These are phyloP conservation scores for Plasmodium adleri DNA, from an alignment of 169 alveolate genomes.

Conservation along the genomic window DNA sequence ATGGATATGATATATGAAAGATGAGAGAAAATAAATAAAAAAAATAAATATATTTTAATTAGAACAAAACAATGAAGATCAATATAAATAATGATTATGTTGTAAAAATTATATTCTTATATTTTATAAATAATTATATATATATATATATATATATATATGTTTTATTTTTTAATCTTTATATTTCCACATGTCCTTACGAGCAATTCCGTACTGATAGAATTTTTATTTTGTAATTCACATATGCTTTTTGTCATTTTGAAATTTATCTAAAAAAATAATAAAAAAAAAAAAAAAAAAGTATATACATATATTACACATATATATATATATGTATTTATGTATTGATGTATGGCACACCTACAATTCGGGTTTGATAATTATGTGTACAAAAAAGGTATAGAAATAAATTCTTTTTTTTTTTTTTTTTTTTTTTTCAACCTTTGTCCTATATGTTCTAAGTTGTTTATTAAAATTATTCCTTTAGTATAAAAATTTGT, in stretches of 20 bases:
- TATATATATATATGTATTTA: background rate
- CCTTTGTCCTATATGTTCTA: no score
- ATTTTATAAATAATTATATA: no score
- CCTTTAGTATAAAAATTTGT: no score
- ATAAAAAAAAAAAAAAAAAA: background rate
- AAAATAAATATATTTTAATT: background rate
- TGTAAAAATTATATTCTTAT: no score
- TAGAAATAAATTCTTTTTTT: background rate
- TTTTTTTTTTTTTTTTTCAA: slow-evolving; percentile 57
- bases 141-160: no score
- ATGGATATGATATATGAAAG: background rate
- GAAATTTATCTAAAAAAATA: slow-evolving; percentile 3
- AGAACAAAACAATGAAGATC: no score
- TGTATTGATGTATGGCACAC: background rate
- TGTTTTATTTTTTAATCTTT: background rate
- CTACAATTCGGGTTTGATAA: background rate
- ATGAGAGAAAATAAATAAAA: slow-evolving; percentile 2
- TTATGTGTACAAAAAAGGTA: background rate
- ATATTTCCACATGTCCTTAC: slow-evolving; percentile 22
- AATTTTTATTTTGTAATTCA: slow-evolving; percentile 22
- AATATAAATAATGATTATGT: no score
- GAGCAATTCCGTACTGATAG: slow-evolving; percentile 25
- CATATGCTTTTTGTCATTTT: slow-evolving; percentile 38
- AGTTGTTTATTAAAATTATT: no score
- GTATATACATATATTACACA: background rate